A percentile compares a stretch with the other conserved stretches of the same genome.
Evolutionary conservation across 225 moss, liverwort and hornwort species (phyloP).

Genomic region (Asterella californica): DNA sequence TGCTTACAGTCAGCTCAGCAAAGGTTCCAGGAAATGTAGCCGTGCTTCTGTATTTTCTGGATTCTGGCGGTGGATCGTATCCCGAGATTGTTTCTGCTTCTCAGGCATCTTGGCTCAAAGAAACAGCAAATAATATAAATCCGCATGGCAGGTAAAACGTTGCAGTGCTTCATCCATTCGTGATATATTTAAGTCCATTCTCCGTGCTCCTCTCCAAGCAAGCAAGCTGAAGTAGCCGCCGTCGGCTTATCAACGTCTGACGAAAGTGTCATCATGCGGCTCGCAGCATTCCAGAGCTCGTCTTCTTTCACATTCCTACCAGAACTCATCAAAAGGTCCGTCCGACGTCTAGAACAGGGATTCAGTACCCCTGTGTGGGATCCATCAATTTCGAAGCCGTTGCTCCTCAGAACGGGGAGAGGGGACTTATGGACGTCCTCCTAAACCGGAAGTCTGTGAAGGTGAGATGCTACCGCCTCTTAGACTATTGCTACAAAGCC

Average conservation of each 20-base stretch:
- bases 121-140: slow-evolving; percentile 44
- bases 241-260: neutral
- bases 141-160: slow-evolving; percentile 49
- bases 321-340: slow-evolving; percentile 35
- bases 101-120: slow-evolving; percentile 64
- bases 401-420: slow-evolving; percentile 58
- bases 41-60: slow-evolving; percentile 69
- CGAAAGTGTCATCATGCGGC: neutral
- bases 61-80: slow-evolving; percentile 88
- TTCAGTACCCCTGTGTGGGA: slow-evolving; percentile 66
- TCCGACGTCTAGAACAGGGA: slow-evolving; percentile 35
- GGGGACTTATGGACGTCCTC: slow-evolving; percentile 58
- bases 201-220: neutral
- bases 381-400: slow-evolving; percentile 66
- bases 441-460: slow-evolving; percentile 55
- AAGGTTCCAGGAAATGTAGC: slow-evolving; percentile 31
- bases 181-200: no score
- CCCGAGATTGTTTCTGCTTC: slow-evolving; percentile 55
- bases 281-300: slow-evolving; percentile 76
- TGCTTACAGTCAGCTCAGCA: slow-evolving; percentile 49
- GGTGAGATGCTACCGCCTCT: no score
- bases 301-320: slow-evolving; percentile 69
- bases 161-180: neutral
- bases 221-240: neutral
- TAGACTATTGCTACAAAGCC: no score